Percentiles rank a stretch among this genome's conserved stretches.
Conservation (phyloP, 208 protist genomes). For the Leishmania guyanensis region DNA sequence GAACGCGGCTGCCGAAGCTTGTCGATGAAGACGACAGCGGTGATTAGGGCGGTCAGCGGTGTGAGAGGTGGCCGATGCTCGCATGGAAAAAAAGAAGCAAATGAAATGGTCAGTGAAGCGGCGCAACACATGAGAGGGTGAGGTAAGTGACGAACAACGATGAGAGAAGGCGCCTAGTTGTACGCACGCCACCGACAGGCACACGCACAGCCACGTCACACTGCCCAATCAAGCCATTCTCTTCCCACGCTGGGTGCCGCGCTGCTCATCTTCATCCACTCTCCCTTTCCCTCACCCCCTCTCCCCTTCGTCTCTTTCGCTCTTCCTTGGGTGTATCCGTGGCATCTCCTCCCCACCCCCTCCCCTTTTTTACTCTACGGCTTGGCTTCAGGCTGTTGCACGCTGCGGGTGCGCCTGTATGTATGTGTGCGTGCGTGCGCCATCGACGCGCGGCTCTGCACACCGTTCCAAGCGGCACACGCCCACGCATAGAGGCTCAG, state of each 20-base stretch:
- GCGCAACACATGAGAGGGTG: neutral
- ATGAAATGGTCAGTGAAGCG: neutral
- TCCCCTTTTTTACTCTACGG: neutral
- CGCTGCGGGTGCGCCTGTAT: neutral
- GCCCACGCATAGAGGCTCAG: neutral
- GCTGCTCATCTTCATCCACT: neutral
- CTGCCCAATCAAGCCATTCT: neutral
- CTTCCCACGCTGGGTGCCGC: neutral
- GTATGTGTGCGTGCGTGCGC: neutral
- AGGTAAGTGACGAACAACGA: neutral
- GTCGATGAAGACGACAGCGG: conserved; percentile 21
- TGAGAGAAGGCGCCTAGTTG: neutral
- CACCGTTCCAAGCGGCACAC: neutral
- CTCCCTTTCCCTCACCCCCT: neutral
- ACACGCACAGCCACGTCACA: neutral
- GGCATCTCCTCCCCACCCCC: neutral
- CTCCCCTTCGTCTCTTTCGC: neutral
- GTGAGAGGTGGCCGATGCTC: neutral
- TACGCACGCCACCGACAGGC: neutral
- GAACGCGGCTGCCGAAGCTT: conserved; percentile 10
- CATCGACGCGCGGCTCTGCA: neutral
- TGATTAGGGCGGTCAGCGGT: neutral
- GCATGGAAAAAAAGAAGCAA: neutral
- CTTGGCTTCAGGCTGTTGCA: neutral
- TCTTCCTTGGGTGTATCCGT: neutral